phyloP scores from a whole-genome alignment of 2,329 filamentous ascomycete genomes.

The Fusarium buharicum region DNA sequence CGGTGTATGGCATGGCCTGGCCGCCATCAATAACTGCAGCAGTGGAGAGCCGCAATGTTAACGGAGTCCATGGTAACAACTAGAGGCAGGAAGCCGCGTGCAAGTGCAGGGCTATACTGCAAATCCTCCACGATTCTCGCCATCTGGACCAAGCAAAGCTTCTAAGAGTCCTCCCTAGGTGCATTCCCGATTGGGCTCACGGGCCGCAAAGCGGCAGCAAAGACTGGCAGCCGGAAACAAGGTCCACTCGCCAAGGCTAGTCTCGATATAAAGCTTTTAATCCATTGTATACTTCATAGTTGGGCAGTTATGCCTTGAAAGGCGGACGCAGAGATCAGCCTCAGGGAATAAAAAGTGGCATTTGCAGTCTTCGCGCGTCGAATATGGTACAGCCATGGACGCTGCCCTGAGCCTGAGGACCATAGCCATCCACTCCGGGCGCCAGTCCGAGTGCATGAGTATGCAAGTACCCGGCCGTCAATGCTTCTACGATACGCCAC shows the following conservation, averaged over 20 bases:
- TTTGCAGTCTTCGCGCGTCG: slow-evolving; percentile 31
- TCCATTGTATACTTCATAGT: slow-evolving; percentile 11
- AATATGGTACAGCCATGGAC: slow-evolving; percentile 28
- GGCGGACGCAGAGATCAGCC: slow-evolving; percentile 25
- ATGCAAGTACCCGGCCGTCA: slow-evolving; percentile 62
- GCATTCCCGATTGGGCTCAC: slow-evolving; percentile 37
- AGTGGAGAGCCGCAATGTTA: slow-evolving; percentile 28
- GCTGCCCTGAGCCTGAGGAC: slow-evolving; percentile 38
- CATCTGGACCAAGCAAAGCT: slow-evolving; percentile 46
- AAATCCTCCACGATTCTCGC: slow-evolving; percentile 40
- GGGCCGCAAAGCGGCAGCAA: slow-evolving; percentile 36
- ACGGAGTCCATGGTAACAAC: slow-evolving; percentile 37
- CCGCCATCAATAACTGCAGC: slow-evolving; percentile 19
- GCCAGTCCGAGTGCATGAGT: slow-evolving; percentile 51
- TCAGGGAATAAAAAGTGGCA: slow-evolving; percentile 24
- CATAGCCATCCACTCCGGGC: slow-evolving; percentile 27
- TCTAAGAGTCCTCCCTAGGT: slow-evolving; percentile 22
- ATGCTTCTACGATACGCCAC: slow-evolving; percentile 60
- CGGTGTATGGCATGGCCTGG: slow-evolving; percentile 29
- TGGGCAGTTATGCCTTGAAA: slow-evolving; percentile 10
- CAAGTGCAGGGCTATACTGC: slow-evolving; percentile 42
- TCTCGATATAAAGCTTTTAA: slow-evolving; percentile 20
- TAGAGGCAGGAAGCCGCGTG: slow-evolving; percentile 48
- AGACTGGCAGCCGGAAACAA: slow-evolving; percentile 24
- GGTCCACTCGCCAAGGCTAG: slow-evolving; percentile 27